These are phyloP conservation scores for Nyctanthes arbortristis DNA, from an alignment of 257 asterid species.

Conservation along the genomic window DNA sequence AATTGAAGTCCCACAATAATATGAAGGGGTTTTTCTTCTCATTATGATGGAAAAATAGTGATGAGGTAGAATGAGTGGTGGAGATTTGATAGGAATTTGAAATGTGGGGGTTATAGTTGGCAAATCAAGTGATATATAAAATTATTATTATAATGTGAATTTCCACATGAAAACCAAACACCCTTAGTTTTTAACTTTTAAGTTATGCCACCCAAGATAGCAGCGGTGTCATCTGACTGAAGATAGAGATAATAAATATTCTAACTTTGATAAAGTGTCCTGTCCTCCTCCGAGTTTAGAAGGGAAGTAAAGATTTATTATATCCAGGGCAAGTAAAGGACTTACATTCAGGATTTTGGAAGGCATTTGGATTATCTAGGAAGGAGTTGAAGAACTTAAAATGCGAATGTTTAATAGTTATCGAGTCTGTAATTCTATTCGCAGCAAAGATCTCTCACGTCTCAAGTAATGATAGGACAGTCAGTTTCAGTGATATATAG, in stretches of 20 bases:
- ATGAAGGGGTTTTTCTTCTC: too few relatives aligned
- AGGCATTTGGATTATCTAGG: constrained; percentile 4
- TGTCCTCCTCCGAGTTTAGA: background rate
- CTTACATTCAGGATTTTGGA: background rate
- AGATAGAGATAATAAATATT: background rate
- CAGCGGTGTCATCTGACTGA: background rate
- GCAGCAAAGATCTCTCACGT: background rate
- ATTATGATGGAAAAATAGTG: background rate
- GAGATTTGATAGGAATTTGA: too few relatives aligned
- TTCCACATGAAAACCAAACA: too few relatives aligned
- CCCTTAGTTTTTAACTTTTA: constrained; percentile 3
- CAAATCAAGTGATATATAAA: too few relatives aligned
- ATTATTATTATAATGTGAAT: background rate
- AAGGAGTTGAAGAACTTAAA: background rate
- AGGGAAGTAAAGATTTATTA: background rate
- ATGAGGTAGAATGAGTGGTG: too few relatives aligned
- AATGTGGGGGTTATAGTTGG: too few relatives aligned
- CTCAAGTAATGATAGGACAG: background rate
- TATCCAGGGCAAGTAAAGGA: background rate
- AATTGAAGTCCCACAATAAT: background rate
- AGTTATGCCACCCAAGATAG: background rate
- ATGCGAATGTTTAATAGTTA: constrained; percentile 9
- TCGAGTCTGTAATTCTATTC: background rate
- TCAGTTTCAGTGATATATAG: background rate
- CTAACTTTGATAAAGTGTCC: background rate